Conservation (phyloP, 1,139 yeast genomes). For the Suhomyces maxii region DNA sequence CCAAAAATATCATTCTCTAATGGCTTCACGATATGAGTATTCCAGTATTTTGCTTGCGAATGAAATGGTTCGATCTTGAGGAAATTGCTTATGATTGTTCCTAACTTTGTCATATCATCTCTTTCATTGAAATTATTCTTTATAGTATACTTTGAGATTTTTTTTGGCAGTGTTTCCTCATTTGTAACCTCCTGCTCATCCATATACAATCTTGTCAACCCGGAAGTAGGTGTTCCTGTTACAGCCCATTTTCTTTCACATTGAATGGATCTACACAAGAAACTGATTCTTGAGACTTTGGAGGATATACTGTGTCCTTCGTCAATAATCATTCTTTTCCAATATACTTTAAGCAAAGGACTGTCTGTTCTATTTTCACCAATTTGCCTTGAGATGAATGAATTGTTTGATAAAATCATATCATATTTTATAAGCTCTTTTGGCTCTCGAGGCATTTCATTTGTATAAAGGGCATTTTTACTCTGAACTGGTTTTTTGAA, state of each 20-base stretch:
- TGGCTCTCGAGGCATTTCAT: constrained; percentile 28
- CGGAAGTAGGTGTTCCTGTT: constrained; percentile 75
- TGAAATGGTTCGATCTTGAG: constrained; percentile 62
- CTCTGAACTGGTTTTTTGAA: constrained; percentile 23
- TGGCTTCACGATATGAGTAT: constrained; percentile 46
- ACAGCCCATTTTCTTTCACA: constrained; percentile 73
- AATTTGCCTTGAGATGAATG: constrained; percentile 43
- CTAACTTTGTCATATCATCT: constrained; percentile 56
- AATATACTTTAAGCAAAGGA: constrained; percentile 46
- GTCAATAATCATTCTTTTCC: constrained; percentile 73
- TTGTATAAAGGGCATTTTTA: constrained; percentile 19
- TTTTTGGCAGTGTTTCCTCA: constrained; percentile 18
- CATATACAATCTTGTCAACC: constrained; percentile 59
- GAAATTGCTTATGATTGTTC: constrained; percentile 52
- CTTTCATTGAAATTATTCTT: constrained; percentile 36
- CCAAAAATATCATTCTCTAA: constrained; percentile 40
- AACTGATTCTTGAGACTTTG: constrained; percentile 49
- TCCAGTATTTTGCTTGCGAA: constrained; percentile 50
- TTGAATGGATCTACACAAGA: constrained; percentile 45
- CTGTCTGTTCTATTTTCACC: constrained; percentile 26
- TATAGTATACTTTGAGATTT: constrained; percentile 39
- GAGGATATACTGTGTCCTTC: constrained; percentile 69
- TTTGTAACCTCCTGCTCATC: constrained; percentile 46
- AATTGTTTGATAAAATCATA: constrained; percentile 50
- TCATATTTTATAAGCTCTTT: constrained; percentile 45